phyloP scores from a whole-genome alignment of 2,329 filamentous ascomycete species.

The Phyllosticta paracitricarpa region DNA sequence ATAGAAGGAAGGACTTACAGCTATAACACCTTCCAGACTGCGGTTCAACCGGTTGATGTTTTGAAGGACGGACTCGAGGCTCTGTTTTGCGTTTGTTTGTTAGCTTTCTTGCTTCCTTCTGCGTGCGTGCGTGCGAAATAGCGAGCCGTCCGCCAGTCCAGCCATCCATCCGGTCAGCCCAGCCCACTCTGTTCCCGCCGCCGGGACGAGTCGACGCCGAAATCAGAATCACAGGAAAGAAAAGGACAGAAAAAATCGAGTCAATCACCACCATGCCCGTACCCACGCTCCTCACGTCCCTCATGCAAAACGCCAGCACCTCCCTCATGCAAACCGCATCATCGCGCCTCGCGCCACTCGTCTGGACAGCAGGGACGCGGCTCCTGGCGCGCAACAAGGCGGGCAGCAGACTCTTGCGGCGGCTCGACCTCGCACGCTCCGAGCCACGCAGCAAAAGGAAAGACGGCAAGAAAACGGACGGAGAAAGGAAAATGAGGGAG shows the following conservation, averaged over 20 bases:
- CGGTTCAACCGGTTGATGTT: slow-evolving; percentile 95
- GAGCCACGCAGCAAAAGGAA: slow-evolving; percentile 38
- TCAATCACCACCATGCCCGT: not conserved
- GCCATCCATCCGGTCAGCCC: no score
- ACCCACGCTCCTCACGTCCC: not conserved
- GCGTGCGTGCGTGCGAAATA: not conserved
- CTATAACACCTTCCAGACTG: slow-evolving; percentile 80
- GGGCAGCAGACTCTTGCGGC: not conserved
- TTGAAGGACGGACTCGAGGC: slow-evolving; percentile 78
- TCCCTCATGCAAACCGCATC: not conserved
- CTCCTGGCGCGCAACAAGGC: not conserved
- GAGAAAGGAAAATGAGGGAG: slow-evolving; percentile 32
- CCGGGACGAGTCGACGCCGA: no score
- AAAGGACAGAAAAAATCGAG: not conserved
- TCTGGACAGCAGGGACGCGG: not conserved
- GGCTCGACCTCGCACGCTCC: not conserved
- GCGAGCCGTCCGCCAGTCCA: no score
- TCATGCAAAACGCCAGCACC: not conserved
- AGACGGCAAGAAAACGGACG: slow-evolving; percentile 14
- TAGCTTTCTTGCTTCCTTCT: not conserved
- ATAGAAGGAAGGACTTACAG: slow-evolving; percentile 44
- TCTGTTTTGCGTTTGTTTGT: not conserved
- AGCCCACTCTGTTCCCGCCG: not conserved
- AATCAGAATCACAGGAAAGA: not conserved
- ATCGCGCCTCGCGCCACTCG: not conserved